These are phyloP conservation scores for Priceomyces medius DNA, from an alignment of 805 yeast genomes.

Conservation along the genomic window DNA sequence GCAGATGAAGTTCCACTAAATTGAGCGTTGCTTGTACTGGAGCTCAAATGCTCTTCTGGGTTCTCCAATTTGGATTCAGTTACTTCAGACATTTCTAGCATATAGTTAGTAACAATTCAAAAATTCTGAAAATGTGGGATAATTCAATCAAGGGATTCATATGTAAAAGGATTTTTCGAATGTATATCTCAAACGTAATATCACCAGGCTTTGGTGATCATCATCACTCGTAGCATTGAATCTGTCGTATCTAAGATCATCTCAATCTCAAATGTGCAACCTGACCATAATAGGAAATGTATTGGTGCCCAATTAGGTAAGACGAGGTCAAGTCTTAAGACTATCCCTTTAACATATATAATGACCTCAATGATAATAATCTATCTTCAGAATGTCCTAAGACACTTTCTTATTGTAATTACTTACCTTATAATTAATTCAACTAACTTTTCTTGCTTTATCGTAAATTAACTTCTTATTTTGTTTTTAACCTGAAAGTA, in stretches of 20 bases:
- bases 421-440: constrained; percentile 1
- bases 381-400: background rate
- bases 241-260: background rate
- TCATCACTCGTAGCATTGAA: constrained; percentile 2
- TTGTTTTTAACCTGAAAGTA: constrained; percentile 7
- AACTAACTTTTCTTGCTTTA: constrained; percentile 1
- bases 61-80: constrained; percentile 40
- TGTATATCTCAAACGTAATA: background rate
- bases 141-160: background rate
- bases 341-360: background rate
- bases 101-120: background rate
- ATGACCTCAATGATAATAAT: background rate
- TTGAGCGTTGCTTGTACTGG: constrained; percentile 11
- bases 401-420: background rate
- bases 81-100: constrained; percentile 37
- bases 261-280: constrained; percentile 21
- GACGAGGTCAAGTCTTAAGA: constrained; percentile 7
- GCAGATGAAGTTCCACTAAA: constrained; percentile 22
- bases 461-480: constrained; percentile 1
- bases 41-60: constrained; percentile 20
- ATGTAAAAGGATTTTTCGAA: background rate
- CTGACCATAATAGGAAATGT: constrained; percentile 25
- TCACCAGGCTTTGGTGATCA: background rate
- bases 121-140: background rate
- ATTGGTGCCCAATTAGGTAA: constrained; percentile 25